Percentiles rank a stretch among this genome's conserved stretches.
Evolutionary conservation across 768 basidiomycete species (phyloP).

Genomic region (Pisolithus albus): DNA sequence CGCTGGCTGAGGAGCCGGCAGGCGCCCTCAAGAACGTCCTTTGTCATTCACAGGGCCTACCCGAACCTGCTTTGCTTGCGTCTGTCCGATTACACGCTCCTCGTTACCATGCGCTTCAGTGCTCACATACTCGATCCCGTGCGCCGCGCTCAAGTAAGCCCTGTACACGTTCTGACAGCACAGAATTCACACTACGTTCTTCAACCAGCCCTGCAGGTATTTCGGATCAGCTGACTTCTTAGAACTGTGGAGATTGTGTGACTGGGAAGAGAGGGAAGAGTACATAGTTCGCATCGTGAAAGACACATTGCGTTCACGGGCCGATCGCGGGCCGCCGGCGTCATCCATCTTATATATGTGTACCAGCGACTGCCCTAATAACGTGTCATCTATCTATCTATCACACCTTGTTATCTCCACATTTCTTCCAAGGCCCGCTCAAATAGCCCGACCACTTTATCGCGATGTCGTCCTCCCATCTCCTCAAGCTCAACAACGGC

Average conservation of each 20-base stretch:
- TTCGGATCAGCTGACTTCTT: background rate
- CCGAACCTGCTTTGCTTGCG: too few species aligned
- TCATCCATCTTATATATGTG: background rate
- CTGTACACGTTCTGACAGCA: constrained; percentile 27
- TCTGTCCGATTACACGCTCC: too few species aligned
- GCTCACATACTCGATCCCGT: constrained; percentile 45
- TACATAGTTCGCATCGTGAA: too few species aligned
- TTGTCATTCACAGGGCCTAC: too few species aligned
- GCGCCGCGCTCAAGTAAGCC: too few species aligned
- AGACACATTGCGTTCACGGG: background rate
- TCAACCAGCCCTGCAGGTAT: background rate
- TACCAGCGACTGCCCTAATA: background rate
- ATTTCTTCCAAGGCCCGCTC: background rate
- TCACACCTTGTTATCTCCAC: background rate
- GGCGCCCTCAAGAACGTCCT: too few species aligned
- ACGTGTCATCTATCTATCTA: background rate
- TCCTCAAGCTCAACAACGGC: constrained; percentile 57
- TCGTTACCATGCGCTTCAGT: constrained; percentile 6
- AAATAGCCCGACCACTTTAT: background rate
- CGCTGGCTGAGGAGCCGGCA: too few species aligned
- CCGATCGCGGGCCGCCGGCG: background rate
- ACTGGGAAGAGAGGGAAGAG: too few species aligned
- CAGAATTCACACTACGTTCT: too few species aligned
- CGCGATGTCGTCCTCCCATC: constrained; percentile 35
- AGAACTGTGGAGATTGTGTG: too few species aligned